A percentile compares a stretch with the other conserved stretches of the same genome.
Evolutionary conservation across 73 alveolate genomes (phyloP).

Genomic region (Paraurostyla sp.): DNA sequence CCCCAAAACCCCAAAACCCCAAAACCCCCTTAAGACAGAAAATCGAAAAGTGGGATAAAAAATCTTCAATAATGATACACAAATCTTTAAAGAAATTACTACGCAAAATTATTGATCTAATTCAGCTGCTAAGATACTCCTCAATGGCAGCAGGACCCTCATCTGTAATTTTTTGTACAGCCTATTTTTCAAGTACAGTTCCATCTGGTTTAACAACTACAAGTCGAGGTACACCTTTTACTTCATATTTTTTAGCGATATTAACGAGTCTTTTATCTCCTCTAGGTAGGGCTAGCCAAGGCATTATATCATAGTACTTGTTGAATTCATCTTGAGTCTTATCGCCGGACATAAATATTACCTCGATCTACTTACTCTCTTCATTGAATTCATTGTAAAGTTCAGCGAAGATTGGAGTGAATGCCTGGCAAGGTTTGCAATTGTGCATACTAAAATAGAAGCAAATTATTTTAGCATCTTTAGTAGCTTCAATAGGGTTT

Average conservation of each 20-base stretch:
- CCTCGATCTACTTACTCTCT: conserved; percentile 82
- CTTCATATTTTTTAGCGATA: conserved; percentile 82
- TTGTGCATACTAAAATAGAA: conserved; percentile 88
- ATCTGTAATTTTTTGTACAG: conserved; percentile 27
- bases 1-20: too few relatives aligned
- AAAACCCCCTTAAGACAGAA: too few relatives aligned
- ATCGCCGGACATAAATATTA: conserved; percentile 89
- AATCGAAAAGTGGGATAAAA: too few relatives aligned
- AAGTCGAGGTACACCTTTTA: conserved; percentile 90
- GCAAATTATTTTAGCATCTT: conserved; percentile 71
- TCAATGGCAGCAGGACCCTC: conserved; percentile 67
- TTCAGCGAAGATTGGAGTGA: conserved; percentile 89
- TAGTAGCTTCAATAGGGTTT: conserved; percentile 42
- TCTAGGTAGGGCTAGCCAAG: conserved; percentile 91
- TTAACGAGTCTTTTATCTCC: conserved; percentile 82
- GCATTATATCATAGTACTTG: conserved; percentile 82
- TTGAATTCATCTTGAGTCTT: conserved; percentile 84
- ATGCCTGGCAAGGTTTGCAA: conserved; percentile 94
- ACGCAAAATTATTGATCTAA: too few relatives aligned
- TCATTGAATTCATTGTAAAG: conserved; percentile 90
- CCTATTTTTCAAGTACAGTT: background rate
- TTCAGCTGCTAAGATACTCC: conserved; percentile 45
- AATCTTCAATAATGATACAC: too few relatives aligned
- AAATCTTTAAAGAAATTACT: too few relatives aligned
- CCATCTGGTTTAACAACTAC: conserved; percentile 60